Percentiles rank a stretch among this genome's conserved stretches.
phyloP scores from a whole-genome alignment of 306 rosid genomes.

The Begonia fuchsioides region DNA sequence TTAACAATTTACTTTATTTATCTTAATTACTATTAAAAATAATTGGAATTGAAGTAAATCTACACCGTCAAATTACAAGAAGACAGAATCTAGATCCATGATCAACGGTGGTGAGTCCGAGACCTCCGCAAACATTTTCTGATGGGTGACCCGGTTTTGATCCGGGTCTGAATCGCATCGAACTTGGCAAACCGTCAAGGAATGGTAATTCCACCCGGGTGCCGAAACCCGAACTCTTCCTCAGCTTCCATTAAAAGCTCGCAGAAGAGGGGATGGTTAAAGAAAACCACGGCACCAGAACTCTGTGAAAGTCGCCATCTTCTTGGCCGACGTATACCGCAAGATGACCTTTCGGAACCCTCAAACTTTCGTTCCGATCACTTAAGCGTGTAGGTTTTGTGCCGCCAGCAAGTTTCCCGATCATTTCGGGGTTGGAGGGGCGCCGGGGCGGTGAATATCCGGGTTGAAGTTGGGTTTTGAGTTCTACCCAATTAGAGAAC shows the following conservation, averaged over 20 bases:
- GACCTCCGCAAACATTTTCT: slow-evolving; percentile 6
- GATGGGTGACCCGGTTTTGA: slow-evolving; percentile 35
- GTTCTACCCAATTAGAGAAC: slow-evolving; percentile 29
- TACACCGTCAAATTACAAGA: too few relatives aligned
- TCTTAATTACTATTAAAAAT: too few relatives aligned
- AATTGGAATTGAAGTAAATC: too few relatives aligned
- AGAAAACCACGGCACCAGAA: slow-evolving; percentile 79
- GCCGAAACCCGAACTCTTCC: slow-evolving; percentile 56
- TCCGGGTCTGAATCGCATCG: slow-evolving; percentile 59
- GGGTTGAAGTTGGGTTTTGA: slow-evolving; percentile 14
- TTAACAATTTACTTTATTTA: too few relatives aligned
- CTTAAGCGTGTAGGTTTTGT: slow-evolving; percentile 31
- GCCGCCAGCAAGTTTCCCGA: slow-evolving; percentile 27
- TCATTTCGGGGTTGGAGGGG: slow-evolving; percentile 5
- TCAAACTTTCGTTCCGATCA: slow-evolving; percentile 20
- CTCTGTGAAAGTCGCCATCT: slow-evolving; percentile 59
- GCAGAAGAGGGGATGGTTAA: slow-evolving; percentile 74
- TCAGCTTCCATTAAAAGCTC: slow-evolving; percentile 61
- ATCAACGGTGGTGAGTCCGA: too few relatives aligned
- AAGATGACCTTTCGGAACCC: slow-evolving; percentile 70
- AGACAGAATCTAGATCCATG: too few relatives aligned
- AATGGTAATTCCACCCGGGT: slow-evolving; percentile 72
- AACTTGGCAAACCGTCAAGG: slow-evolving; percentile 69
- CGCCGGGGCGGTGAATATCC: slow-evolving; percentile 12
- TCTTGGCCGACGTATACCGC: slow-evolving; percentile 82